Evolutionary conservation across 129 eudicot genomes (phyloP), one percentile per base, ranked within the genome.

Genomic region (Arctium lappa): DNA sequence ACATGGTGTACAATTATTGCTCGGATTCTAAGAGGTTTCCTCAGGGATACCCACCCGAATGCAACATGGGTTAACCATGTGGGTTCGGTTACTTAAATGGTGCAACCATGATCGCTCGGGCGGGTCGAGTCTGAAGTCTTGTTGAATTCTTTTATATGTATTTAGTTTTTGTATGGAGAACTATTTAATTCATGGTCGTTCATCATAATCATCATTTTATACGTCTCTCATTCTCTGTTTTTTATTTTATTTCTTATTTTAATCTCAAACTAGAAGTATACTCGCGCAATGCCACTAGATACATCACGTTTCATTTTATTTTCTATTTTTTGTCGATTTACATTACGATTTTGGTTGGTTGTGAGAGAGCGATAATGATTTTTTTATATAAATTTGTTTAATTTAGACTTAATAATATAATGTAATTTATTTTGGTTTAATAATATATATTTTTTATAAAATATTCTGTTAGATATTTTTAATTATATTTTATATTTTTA

Each of bases 1-100:
- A 78, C 44, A 88, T 90, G 93, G 80, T 90, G 10, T 90, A 90
- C 29, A 88, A 90, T 74, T 90, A 90, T 46, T 90, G 93, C 63
- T 68, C 81, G 1, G 93, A 90, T 75, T 3, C 88, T 4, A 88
- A 88, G 63, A 79, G 91, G 15, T 90, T 85, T 65, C 89, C 89
- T 2, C 80, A 72, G 34, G 89, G 89, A 13, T 86, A 85, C 79
- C 93, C 91, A 30, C 76, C 85, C 0, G 91, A 90, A 72, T 90
- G 93, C 81, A 44, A n/a, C n/a, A 73, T 37, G 72, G 62, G n/a
- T 46, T 71, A 69, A 44, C 36, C 7, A 32, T 13, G 8, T 46
- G 65, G 65, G 62, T 74, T 30, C n/a, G 37, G 1, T 36, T 13
- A 11, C 10, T 1, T 33, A 31, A 70, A 13, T 3, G 31, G 16